Conservation (phyloP, 2,329 filamentous ascomycete genomes). For the Sporothrix inflata region DNA sequence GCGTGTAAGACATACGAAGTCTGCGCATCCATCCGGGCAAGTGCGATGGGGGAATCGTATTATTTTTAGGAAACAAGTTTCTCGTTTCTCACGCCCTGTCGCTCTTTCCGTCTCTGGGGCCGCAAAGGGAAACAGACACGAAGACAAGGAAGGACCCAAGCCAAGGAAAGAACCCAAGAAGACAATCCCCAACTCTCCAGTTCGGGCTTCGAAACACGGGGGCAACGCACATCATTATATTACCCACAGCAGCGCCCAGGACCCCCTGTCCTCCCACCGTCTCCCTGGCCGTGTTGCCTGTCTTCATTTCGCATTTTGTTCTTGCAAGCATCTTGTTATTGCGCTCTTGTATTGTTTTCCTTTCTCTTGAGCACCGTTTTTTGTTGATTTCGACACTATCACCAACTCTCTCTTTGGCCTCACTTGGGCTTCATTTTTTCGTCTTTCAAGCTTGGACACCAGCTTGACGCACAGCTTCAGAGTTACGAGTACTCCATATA, state of each 20-base stretch:
- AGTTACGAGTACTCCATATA: not conserved
- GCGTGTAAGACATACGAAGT: slow-evolving; percentile 14
- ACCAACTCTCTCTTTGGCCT: not conserved
- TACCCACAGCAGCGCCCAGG: slow-evolving; percentile 24
- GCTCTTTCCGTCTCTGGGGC: slow-evolving; percentile 2
- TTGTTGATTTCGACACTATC: not conserved
- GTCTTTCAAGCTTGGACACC: not conserved
- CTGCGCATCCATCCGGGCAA: not conserved
- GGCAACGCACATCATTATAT: slow-evolving; percentile 26
- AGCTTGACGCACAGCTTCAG: not conserved
- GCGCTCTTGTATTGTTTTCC: slow-evolving; percentile 17
- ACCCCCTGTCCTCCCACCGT: slow-evolving; percentile 11
- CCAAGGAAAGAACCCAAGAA: not conserved
- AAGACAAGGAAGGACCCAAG: slow-evolving; percentile 13
- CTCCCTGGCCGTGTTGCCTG: slow-evolving; percentile 7
- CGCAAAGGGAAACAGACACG: not conserved
- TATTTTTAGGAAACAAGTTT: slow-evolving; percentile 3
- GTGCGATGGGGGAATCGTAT: slow-evolving; percentile 5
- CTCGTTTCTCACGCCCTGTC: slow-evolving; percentile 15
- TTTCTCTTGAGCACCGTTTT: not conserved
- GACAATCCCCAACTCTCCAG: slow-evolving; percentile 14
- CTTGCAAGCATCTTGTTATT: slow-evolving; percentile 4
- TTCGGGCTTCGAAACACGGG: slow-evolving; percentile 29
- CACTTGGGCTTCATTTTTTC: slow-evolving; percentile 11
- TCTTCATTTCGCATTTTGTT: slow-evolving; percentile 26